Evolutionary conservation across 805 yeast genomes (phyloP).

Genomic region (Candida vartiovaarae): DNA sequence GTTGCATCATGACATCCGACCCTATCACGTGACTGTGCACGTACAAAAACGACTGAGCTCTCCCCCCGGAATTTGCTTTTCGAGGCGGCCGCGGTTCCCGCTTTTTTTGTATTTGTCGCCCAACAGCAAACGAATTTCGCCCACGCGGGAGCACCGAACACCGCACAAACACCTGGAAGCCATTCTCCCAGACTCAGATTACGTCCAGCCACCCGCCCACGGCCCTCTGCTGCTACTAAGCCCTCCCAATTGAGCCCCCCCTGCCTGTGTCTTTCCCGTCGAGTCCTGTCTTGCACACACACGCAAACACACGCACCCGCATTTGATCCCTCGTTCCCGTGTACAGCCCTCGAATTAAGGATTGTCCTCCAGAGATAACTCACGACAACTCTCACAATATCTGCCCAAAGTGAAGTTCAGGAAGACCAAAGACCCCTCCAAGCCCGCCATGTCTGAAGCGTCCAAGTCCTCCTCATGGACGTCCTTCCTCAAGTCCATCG

Average conservation of each 20-base stretch:
- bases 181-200: no score
- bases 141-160: no score
- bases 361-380: not conserved
- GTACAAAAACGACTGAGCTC: no score
- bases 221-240: no score
- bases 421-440: constrained; percentile 6
- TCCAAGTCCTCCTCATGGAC: constrained; percentile 65
- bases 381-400: not conserved
- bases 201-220: no score
- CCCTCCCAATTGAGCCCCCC: no score
- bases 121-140: not conserved
- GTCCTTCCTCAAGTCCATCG: constrained; percentile 81
- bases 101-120: not conserved
- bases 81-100: not conserved
- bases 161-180: no score
- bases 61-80: not conserved
- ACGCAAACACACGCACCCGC: no score
- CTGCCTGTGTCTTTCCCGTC: no score
- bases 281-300: no score
- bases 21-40: not conserved
- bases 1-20: not conserved
- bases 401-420: constrained; percentile 19
- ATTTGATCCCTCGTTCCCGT: no score
- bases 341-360: no score
- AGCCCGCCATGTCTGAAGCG: constrained; percentile 9